Evolutionary conservation across 768 basidiomycete species (phyloP).

Genomic region (Leucocoprinus birnbaumii): DNA sequence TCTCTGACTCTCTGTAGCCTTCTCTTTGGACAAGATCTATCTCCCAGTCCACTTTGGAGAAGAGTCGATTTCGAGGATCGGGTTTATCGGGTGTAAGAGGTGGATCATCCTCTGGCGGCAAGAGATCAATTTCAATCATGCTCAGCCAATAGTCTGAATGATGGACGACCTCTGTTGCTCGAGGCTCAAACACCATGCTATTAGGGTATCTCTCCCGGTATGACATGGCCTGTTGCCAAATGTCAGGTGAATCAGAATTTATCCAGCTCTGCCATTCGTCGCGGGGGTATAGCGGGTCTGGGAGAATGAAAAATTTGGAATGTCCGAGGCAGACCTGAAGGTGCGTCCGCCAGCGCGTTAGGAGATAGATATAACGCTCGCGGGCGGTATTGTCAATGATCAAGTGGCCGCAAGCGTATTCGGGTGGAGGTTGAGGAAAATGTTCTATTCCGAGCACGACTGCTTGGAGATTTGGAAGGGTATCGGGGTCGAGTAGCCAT

Average conservation of each 20-base stretch:
- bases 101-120: not conserved
- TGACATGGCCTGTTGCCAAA: not conserved
- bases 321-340: constrained; percentile 1
- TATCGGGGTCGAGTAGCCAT: constrained; percentile 1
- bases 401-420: not conserved
- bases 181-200: constrained; percentile 6
- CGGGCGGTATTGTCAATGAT: not conserved
- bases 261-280: constrained; percentile 8
- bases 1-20: constrained; percentile 6
- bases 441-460: constrained; percentile 4
- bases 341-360: constrained; percentile 6
- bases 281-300: constrained; percentile 1
- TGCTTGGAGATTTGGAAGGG: not conserved
- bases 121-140: not conserved
- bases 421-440: constrained; percentile 9
- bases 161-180: not conserved
- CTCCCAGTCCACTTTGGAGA: constrained; percentile 6
- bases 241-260: not conserved
- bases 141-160: not conserved
- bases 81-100: not conserved
- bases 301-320: constrained; percentile 5
- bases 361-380: not conserved
- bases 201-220: constrained; percentile 5
- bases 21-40: constrained; percentile 10
- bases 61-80: not conserved